Evolutionary conservation across 2,329 filamentous ascomycete genomes (phyloP).

Genomic region (Colletotrichum godetiae): DNA sequence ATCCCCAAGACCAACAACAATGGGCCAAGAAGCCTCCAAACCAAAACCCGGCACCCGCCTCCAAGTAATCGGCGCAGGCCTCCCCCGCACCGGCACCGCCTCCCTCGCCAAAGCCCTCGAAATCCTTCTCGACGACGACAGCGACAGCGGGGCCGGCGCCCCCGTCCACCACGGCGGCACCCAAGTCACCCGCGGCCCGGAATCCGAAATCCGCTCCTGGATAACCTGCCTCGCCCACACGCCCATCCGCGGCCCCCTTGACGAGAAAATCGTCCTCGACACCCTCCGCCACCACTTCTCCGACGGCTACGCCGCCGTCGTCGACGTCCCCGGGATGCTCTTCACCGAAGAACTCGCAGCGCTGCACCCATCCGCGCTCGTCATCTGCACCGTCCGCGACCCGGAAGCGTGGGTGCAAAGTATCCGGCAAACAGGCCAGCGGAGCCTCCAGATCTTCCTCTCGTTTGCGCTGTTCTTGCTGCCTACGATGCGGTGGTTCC

Average conservation of each 20-base stretch:
- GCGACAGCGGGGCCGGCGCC: not conserved
- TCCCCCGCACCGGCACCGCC: conserved; percentile 13
- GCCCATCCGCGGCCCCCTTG: too few species aligned
- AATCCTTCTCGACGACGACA: conserved; percentile 31
- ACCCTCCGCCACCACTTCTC: not conserved
- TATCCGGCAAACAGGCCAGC: conserved; percentile 33
- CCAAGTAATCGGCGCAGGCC: conserved; percentile 42
- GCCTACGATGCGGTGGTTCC: not conserved
- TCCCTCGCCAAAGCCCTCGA: not conserved
- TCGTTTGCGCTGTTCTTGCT: not conserved
- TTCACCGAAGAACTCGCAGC: conserved; percentile 27
- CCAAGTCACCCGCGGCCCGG: conserved; percentile 35
- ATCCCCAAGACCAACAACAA: not conserved
- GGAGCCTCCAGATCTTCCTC: not conserved
- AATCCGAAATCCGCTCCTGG: conserved; percentile 30
- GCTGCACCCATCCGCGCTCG: conserved; percentile 38
- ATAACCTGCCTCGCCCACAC: not conserved
- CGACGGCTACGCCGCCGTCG: conserved; percentile 13
- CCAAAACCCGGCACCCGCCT: conserved; percentile 38
- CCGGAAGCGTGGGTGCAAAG: conserved; percentile 35
- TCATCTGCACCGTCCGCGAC: conserved; percentile 39
- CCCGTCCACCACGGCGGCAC: conserved; percentile 41
- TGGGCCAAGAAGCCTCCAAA: conserved; percentile 40
- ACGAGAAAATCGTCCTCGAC: not conserved
- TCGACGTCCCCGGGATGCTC: conserved; percentile 1